Evolutionary conservation across 139 green algal genomes (phyloP), one percentile per base, ranked within the genome.

Genomic region (Picochlorum sp.): DNA sequence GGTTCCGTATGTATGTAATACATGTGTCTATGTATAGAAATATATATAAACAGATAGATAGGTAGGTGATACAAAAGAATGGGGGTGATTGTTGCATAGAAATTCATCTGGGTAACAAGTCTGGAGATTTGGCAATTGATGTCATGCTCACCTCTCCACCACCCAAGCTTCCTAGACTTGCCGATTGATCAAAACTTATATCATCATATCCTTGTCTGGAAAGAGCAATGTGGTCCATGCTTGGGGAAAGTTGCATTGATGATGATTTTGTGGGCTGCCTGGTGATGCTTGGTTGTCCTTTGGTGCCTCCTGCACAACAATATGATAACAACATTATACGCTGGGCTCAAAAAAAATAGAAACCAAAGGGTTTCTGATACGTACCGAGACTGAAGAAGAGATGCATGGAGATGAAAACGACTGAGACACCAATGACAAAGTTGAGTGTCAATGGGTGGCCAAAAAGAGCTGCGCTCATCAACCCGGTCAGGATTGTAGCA

Each of bases 341-440:
- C 16, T 52, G 6, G 13, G 45, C 15, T 50, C n/a, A n/a, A n/a
- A 34, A 6, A 21, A 13, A 23, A 52, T 52, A n/a, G 15, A 54
- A 20, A 54, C 15, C 7, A 45, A 24, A 45, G 20, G 1, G 14
- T 55, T 23, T 18, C 0, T 3, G 31, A 62, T 15, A 26, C 59
- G 47, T 60, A 76, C 71, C 69, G 50, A 73, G 75, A 20, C 57
- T 71, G 58, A 88, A 88, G 66, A 92, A 90, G 71, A 95, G 85
- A 80, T 98, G 92, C 92, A 98, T 97, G 68, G 86, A 95, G 51
- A 98, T 92, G 75, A 95, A 89, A 1, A 98, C 92, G n/a, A 98
- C 92, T 34, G 81, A 87, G 3, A 98, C 85, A 26, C 91, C 92
- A 21, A 98, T 82, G 10, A 82, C 51, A 61, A 98, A 98, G 81